Base-by-base conservation (phyloP, 2,329 filamentous ascomycete species). In the Nemania serpens region DNA sequence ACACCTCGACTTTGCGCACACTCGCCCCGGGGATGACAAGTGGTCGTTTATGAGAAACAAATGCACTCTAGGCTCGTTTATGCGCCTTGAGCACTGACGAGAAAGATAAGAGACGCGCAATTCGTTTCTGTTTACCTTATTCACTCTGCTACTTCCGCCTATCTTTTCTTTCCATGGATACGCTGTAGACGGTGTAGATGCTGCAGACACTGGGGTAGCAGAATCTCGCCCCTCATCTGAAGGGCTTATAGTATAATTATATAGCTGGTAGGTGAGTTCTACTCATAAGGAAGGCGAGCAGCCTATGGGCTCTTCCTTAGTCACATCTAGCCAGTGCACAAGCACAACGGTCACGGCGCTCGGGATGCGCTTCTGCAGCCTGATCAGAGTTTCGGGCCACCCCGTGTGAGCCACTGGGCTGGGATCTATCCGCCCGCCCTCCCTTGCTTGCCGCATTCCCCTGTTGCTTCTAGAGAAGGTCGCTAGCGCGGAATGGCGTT, bases 381-480 rank as follows among this genome's bases (percentile, higher is more conserved):
- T 54, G 66, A 71, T 71, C 70, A 72, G 68, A 68, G 66, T 69
- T 69, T 71, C 70, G 70, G 70, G 70, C 67, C 69, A 71, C 70
- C 70, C 70, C 70, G 69, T 72, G 62, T 61, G 70, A 71, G 69
- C 70, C 70, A 71, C 65, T 61, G 66, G 64, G 69, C 64, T 72
- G 70, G 70, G 70, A 72, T 72, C 70, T 72, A 72, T 72, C 70
- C 69, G 70, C 66, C 62, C 63, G 59, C 58, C 52, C 55, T 62
- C 58, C 65, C 69, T 69, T 70, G 69, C 70, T 70, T 71, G 66
- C 68, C 68, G 70, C 66, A 68, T 66, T 69, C 65, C n/a, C 68
- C 61, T 60, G 62, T 50, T 52, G 18, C 61, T 64, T 68, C 62
- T 50, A 68, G 58, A 56, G 56, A 61, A 58, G 52, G 17, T 55